Base-by-base conservation (phyloP, 2,329 filamentous ascomycete species). In the Paraconiothyrium sp. region DNA sequence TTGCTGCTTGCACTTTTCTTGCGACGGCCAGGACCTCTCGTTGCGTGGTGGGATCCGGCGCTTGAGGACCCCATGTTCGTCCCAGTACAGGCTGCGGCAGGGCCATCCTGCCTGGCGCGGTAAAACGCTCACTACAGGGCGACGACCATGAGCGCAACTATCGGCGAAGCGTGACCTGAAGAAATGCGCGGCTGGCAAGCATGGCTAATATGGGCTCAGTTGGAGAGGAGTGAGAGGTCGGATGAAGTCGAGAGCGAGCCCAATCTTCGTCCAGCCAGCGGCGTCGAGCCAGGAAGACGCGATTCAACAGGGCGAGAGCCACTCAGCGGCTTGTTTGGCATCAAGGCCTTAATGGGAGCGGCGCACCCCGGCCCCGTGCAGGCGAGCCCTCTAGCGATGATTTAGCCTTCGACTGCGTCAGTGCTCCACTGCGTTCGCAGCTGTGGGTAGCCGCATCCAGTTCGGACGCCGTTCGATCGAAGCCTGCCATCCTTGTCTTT, bases 71-170 rank as follows among this genome's bases (percentile, higher is more conserved):
- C 43, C 54, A 56, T 24, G 43, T 43, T 43, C 65, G 69, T 63
- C 72, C 71, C 73, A 72, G 68, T 60, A 72, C 68, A 67, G 54
- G 30, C 54, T 48, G 54, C 39, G 74, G 68, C 63, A 72, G 64
- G 63, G 73, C 73, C 76, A 78, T 78, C 65, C 65, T 76, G 66
- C 71, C 74, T 50, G 54, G 55, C 48, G 58, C 32, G 57, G 57
- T 44, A 20, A 46, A 46, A 37, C 48, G 64, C 62, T 41, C 20
- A 20, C 39, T 63, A 67, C 65, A 62, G 61, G 58, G 52, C 41
- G 61, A 61, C 68, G 58, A 55, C 44, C 63, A 66, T 70, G 63
- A 68, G 63, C 56, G 61, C 52, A 60, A 55, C 60, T 57, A 68
- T 57, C 50, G 61, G 66, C 64, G 63, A 46, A 58, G 63, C 66